phyloP scores from a whole-genome alignment of 768 basidiomycete species.

The Hebeloma cylindrosporum region DNA sequence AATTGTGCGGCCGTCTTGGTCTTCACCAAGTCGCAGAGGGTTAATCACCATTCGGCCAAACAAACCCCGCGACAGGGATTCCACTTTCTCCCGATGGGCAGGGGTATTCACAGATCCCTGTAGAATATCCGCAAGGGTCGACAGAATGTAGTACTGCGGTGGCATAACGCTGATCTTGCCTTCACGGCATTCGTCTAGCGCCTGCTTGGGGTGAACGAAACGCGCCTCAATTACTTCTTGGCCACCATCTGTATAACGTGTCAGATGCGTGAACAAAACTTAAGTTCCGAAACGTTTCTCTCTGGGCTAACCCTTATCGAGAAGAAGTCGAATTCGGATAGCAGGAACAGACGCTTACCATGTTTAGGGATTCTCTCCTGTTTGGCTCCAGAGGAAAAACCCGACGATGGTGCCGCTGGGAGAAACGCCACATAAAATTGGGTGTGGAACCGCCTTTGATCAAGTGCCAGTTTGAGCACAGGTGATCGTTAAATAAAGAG shows the following conservation, averaged over 20 bases:
- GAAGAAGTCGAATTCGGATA: neutral
- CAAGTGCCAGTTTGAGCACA: neutral
- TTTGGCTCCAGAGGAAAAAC: constrained; percentile 53
- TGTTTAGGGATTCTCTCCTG: constrained; percentile 63
- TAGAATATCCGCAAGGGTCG: constrained; percentile 57
- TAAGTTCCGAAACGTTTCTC: neutral
- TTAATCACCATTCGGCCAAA: constrained; percentile 67
- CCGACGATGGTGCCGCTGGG: constrained; percentile 38
- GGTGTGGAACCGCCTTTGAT: constrained; percentile 63
- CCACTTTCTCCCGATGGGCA: constrained; percentile 47
- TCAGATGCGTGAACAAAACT: neutral
- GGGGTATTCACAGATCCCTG: constrained; percentile 38
- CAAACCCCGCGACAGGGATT: constrained; percentile 46
- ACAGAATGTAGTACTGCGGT: constrained; percentile 71
- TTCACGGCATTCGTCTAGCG: constrained; percentile 50
- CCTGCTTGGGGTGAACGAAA: constrained; percentile 58
- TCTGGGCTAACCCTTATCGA: neutral
- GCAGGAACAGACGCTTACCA: too few relatives aligned
- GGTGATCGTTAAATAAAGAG: neutral
- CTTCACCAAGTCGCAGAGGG: constrained; percentile 42
- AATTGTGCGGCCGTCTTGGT: constrained; percentile 44
- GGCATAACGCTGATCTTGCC: constrained; percentile 64
- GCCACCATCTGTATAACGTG: constrained; percentile 47
- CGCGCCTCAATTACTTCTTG: constrained; percentile 68
- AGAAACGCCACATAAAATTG: constrained; percentile 71